These are phyloP conservation scores for Lactarius hatsudake DNA, from an alignment of 768 basidiomycete genomes.

Conservation along the genomic window DNA sequence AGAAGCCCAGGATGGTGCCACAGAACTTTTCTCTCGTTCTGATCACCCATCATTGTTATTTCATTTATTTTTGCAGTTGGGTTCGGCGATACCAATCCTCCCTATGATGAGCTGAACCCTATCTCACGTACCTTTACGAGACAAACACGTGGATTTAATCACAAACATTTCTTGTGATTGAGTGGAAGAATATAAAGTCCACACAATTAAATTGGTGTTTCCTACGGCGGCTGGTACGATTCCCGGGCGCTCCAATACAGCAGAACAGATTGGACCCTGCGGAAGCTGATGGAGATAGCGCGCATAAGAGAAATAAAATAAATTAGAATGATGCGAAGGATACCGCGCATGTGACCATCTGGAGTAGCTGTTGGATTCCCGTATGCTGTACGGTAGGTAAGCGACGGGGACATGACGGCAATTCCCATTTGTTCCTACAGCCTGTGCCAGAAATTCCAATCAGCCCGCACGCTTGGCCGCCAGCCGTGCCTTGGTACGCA, in stretches of 20 bases:
- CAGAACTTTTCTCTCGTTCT: not conserved
- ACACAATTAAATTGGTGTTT: not conserved
- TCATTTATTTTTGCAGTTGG: not conserved
- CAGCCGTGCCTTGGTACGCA: slow-evolving; percentile 34
- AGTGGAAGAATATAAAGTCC: not conserved
- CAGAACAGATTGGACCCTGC: not conserved
- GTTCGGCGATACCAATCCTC: not conserved
- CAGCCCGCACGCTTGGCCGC: slow-evolving; percentile 18
- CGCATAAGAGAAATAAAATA: not conserved
- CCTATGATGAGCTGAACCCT: not conserved
- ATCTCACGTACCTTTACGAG: not conserved
- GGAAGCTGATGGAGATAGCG: slow-evolving; percentile 12
- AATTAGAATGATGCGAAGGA: not conserved
- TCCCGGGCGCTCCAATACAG: not conserved
- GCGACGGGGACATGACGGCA: not conserved
- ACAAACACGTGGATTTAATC: slow-evolving; percentile 7
- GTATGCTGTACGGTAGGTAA: not conserved
- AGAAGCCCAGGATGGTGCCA: not conserved
- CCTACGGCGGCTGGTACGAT: not conserved
- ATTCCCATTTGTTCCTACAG: not conserved
- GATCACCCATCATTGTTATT: not conserved
- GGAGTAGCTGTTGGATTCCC: not conserved
- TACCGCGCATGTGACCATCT: slow-evolving; percentile 12
- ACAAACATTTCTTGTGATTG: not conserved
- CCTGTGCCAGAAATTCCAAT: not conserved